Conservation (phyloP, 2,329 filamentous ascomycete species). For the Fusarium denticulatum region DNA sequence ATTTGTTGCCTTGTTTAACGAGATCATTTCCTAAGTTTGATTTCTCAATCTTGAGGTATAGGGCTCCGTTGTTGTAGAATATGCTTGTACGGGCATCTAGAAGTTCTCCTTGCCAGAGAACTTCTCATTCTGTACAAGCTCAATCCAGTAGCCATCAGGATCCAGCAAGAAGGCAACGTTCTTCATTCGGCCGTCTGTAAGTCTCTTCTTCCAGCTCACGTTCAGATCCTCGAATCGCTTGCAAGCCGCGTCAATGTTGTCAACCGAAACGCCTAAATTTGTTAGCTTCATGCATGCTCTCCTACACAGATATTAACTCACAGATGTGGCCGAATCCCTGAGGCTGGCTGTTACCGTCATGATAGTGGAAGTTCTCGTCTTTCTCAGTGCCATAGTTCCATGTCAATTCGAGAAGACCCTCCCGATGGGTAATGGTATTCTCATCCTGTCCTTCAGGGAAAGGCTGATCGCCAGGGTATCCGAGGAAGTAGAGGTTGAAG, state of each 20-base stretch:
- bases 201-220: constrained; percentile 92
- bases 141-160: constrained; percentile 87
- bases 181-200: constrained; percentile 93
- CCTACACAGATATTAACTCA: constrained; percentile 52
- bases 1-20: not conserved
- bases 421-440: constrained; percentile 70
- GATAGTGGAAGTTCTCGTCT: constrained; percentile 84
- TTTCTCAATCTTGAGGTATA: not conserved
- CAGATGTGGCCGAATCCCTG: constrained; percentile 96
- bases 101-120: constrained; percentile 65
- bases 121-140: constrained; percentile 81
- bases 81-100: constrained; percentile 43
- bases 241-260: constrained; percentile 89
- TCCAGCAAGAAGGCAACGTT: constrained; percentile 92
- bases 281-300: constrained; percentile 31
- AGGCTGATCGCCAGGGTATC: constrained; percentile 72
- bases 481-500: constrained; percentile 95
- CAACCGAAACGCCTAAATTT: constrained; percentile 77
- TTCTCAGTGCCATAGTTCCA: constrained; percentile 89
- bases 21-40: too few relatives aligned
- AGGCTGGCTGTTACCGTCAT: constrained; percentile 90
- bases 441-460: constrained; percentile 54
- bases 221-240: constrained; percentile 82
- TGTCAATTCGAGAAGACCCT: constrained; percentile 90
- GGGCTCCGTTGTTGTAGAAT: not conserved